These are phyloP conservation scores for Chloris gayana DNA, from an alignment of 176 grass and related monocot species.

Conservation along the genomic window DNA sequence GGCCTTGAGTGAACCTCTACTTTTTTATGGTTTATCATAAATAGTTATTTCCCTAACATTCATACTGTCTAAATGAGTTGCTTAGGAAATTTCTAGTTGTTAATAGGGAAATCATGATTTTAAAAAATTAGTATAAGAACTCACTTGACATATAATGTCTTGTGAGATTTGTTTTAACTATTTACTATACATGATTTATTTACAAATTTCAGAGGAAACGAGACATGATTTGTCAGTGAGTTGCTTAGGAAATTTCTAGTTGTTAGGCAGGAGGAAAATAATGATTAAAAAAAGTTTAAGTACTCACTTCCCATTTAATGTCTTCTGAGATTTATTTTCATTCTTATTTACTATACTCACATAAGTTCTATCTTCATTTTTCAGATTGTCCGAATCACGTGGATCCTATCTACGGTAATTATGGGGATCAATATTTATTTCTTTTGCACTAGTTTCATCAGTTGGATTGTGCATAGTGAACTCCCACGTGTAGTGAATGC, in stretches of 20 bases:
- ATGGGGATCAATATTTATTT: constrained; percentile 75
- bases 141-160: too few relatives aligned
- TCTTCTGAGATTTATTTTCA: not conserved
- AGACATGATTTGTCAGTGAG: not conserved
- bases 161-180: too few relatives aligned
- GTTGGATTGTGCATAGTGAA: constrained; percentile 56
- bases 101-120: too few relatives aligned
- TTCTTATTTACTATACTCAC: constrained; percentile 5
- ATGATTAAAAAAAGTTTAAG: not conserved
- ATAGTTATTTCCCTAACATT: not conserved
- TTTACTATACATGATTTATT: too few relatives aligned
- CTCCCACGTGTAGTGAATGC: constrained; percentile 49
- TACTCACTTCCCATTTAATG: not conserved
- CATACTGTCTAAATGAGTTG: not conserved
- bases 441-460: constrained; percentile 59
- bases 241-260: not conserved
- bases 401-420: constrained; percentile 57
- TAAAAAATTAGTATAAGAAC: too few relatives aligned
- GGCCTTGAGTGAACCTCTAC: not conserved
- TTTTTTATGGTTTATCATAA: not conserved
- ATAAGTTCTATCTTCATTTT: constrained; percentile 23
- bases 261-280: not conserved
- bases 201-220: not conserved
- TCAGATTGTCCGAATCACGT: constrained; percentile 62
- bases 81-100: too few relatives aligned